Evolutionary conservation across 108 stramenopile genomes (phyloP).

Genomic region (Fragilaria radians): DNA sequence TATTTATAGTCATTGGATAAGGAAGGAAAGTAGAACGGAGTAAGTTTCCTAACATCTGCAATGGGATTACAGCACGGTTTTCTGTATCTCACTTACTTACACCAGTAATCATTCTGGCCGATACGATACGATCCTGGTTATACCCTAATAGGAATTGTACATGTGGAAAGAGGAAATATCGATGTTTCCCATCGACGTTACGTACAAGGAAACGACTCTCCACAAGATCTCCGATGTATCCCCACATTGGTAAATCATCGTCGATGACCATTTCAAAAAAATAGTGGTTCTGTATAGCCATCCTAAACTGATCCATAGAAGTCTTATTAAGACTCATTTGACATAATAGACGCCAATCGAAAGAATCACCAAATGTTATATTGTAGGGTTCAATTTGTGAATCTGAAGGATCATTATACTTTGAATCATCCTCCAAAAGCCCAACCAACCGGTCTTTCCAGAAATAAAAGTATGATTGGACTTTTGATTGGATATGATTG

Average conservation of each 20-base stretch:
- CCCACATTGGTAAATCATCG: slow-evolving; percentile 98
- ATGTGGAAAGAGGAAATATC: slow-evolving; percentile 85
- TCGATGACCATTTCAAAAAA: slow-evolving; percentile 98
- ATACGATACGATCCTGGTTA: slow-evolving; percentile 87
- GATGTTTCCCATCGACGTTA: slow-evolving; percentile 53
- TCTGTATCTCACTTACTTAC: slow-evolving; percentile 11
- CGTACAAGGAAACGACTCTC: slow-evolving; percentile 77
- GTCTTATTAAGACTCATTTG: slow-evolving; percentile 44
- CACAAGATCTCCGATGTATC: slow-evolving; percentile 83
- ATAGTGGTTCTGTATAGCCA: slow-evolving; percentile 89
- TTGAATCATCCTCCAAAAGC: slow-evolving; percentile 89
- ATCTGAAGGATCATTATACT: slow-evolving; percentile 92
- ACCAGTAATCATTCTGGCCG: slow-evolving; percentile 83
- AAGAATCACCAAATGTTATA: slow-evolving; percentile 72
- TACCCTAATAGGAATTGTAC: slow-evolving; percentile 86
- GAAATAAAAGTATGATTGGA: no score
- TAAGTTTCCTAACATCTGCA: background rate
- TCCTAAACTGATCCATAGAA: slow-evolving; percentile 67
- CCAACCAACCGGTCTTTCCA: slow-evolving; percentile 20
- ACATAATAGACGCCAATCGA: slow-evolving; percentile 88
- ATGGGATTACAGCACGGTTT: background rate
- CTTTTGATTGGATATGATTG: no score
- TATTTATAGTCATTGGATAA: no score
- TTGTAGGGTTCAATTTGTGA: slow-evolving; percentile 89
- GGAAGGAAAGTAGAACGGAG: background rate